Percentiles rank a stretch among this genome's conserved stretches.
phyloP scores from a whole-genome alignment of 2,329 filamentous ascomycete genomes.

The Coniochaeta prunicola region DNA sequence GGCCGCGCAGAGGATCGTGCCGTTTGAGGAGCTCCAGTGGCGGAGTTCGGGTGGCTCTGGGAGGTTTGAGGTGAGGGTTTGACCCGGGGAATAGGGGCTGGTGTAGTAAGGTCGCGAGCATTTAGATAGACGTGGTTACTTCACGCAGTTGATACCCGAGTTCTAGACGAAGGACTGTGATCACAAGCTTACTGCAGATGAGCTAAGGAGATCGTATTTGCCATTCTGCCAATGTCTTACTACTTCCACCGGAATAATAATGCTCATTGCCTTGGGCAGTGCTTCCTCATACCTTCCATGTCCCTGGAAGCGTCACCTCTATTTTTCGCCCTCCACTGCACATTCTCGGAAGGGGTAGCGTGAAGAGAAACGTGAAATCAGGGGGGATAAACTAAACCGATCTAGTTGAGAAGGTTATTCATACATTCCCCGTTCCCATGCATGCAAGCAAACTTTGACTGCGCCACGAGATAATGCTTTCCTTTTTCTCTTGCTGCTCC shows the following conservation, averaged over 20 bases:
- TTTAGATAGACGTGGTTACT: too few relatives aligned
- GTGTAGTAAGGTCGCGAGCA: neutral
- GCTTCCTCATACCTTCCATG: neutral
- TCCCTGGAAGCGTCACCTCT: too few relatives aligned
- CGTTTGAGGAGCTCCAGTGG: conserved; percentile 24
- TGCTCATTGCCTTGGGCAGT: neutral
- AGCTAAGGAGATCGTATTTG: neutral
- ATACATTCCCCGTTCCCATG: neutral
- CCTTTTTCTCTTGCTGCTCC: neutral
- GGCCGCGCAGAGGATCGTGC: conserved; percentile 17
- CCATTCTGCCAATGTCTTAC: neutral
- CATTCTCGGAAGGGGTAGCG: neutral
- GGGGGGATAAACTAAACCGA: neutral
- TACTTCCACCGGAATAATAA: neutral
- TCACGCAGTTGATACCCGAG: neutral
- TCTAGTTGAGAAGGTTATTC: neutral
- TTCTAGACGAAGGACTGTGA: neutral
- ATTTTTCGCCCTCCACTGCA: neutral
- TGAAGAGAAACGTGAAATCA: neutral
- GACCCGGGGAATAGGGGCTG: neutral
- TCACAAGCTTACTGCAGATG: neutral
- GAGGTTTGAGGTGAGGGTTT: conserved; percentile 3
- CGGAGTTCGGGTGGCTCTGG: neutral
- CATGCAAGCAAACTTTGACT: conserved; percentile 1
- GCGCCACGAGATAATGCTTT: neutral